Conservation (phyloP, 1,284 basidiomycete species). For the Cerrena zonata region DNA sequence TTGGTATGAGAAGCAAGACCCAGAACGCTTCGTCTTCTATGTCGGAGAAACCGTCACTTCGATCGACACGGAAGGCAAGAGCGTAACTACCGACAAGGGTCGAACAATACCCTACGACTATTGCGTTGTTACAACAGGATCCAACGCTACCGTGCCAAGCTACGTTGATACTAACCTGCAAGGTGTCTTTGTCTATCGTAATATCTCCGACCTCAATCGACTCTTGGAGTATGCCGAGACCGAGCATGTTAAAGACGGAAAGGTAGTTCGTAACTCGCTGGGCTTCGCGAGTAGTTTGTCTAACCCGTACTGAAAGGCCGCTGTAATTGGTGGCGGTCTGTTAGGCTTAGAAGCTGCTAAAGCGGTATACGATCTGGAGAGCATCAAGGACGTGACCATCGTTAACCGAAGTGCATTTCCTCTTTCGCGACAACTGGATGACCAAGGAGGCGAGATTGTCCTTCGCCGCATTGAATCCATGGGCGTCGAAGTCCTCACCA, state of each 20-base stretch:
- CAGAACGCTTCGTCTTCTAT: constrained; percentile 48
- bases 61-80: constrained; percentile 41
- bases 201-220: constrained; percentile 58
- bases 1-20: constrained; percentile 60
- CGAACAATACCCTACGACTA: constrained; percentile 52
- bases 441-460: constrained; percentile 65
- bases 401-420: constrained; percentile 60
- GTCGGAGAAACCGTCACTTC: constrained; percentile 49
- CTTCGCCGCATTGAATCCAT: constrained; percentile 60
- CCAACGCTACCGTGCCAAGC: constrained; percentile 60
- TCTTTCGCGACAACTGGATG: constrained; percentile 68
- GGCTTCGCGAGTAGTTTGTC: no score
- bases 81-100: constrained; percentile 43
- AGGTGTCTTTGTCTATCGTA: constrained; percentile 71
- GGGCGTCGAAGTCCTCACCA: constrained; percentile 58
- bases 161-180: constrained; percentile 45
- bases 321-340: constrained; percentile 68
- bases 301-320: constrained; percentile 32
- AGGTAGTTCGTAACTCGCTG: constrained; percentile 11
- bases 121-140: constrained; percentile 69
- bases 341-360: constrained; percentile 74
- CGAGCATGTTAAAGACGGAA: constrained; percentile 33
- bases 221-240: constrained; percentile 54
- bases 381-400: constrained; percentile 43
- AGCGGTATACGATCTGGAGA: constrained; percentile 58